Conservation (phyloP, 2,329 filamentous ascomycete species). For the Sordariomycetes sp. region DNA sequence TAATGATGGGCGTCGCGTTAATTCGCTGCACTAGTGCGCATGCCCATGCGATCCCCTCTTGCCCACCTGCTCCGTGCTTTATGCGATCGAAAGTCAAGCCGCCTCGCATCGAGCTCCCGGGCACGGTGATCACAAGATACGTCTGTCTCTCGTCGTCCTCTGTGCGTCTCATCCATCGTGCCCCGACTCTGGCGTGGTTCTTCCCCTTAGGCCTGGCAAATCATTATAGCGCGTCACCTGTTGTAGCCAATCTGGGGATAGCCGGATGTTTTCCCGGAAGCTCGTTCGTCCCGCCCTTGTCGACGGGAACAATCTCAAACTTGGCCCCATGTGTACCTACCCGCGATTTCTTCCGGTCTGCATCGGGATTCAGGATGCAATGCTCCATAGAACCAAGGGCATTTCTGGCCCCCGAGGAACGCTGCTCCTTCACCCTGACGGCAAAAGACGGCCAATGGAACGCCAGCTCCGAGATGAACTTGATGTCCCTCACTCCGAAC, state of each 20-base stretch:
- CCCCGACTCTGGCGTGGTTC: too few species aligned
- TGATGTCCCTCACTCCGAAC: not conserved
- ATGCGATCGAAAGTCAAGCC: not conserved
- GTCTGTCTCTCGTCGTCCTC: too few species aligned
- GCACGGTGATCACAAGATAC: too few species aligned
- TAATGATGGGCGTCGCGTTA: conserved; percentile 3
- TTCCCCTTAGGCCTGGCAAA: too few species aligned
- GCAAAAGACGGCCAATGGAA: not conserved
- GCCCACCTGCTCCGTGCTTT: not conserved
- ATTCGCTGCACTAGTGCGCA: not conserved
- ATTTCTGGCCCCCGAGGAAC: too few species aligned
- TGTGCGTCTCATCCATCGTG: too few species aligned
- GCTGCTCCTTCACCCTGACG: too few species aligned
- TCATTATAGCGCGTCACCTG: not conserved
- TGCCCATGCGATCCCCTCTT: not conserved
- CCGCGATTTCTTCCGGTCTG: not conserved
- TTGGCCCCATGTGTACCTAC: not conserved
- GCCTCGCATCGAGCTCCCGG: too few species aligned
- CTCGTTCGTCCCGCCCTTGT: not conserved
- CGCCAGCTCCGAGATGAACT: not conserved
- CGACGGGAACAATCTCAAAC: not conserved
- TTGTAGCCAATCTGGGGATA: not conserved
- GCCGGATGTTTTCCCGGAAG: not conserved
- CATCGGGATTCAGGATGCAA: not conserved
- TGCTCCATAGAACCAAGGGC: too few species aligned